Conservation (phyloP, 192 early-diverging fungal genomes). For the Backusella parvicylindrica region DNA sequence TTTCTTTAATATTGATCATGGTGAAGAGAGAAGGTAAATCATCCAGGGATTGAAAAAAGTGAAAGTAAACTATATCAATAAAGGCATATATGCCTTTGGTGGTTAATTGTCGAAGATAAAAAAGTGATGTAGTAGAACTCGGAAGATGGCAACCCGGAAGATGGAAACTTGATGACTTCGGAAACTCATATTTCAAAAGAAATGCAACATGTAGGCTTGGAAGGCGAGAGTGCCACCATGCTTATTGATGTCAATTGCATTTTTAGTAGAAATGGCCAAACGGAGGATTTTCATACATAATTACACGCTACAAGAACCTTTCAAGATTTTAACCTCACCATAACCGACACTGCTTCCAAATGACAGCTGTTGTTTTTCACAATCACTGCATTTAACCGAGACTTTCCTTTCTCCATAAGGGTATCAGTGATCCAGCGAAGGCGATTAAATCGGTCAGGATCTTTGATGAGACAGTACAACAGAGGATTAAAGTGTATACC, state of each 20-base stretch:
- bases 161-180: too few relatives aligned
- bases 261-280: conserved; percentile 13
- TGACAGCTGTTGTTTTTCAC: conserved; percentile 2
- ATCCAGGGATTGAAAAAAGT: conserved; percentile 6
- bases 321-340: conserved; percentile 15
- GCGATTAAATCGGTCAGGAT: conserved; percentile 15
- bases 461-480: conserved; percentile 1
- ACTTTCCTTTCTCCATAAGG: conserved; percentile 6
- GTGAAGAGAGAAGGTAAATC: conserved; percentile 10
- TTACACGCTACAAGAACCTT: background rate
- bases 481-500: conserved; percentile 14
- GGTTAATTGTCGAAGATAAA: background rate
- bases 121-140: background rate
- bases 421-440: conserved; percentile 10
- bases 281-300: conserved; percentile 8
- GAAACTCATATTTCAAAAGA: too few relatives aligned
- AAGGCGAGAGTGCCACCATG: conserved; percentile 5
- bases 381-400: conserved; percentile 7
- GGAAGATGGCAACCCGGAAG: too few relatives aligned
- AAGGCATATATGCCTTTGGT: background rate
- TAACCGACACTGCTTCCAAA: conserved; percentile 12
- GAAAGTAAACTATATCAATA: background rate
- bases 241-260: conserved; percentile 17
- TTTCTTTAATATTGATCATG: background rate
- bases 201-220: conserved; percentile 24